Evolutionary conservation across 306 rosid species (phyloP).

Genomic region (Calophaca sinica): DNA sequence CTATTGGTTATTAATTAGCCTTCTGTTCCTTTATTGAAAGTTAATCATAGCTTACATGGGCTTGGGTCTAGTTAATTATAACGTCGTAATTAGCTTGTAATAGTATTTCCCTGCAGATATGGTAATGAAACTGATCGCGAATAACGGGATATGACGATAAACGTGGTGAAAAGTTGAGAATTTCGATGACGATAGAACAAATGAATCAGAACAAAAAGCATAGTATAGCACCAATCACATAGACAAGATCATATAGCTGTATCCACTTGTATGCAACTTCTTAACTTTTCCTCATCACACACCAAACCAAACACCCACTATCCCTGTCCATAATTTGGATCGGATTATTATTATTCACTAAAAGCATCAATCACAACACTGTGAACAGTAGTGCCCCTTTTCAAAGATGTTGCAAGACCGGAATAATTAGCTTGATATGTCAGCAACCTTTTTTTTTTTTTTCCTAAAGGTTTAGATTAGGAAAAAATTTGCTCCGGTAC

Average conservation of each 20-base stretch:
- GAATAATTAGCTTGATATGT: slow-evolving; percentile 58
- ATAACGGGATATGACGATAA: slow-evolving; percentile 26
- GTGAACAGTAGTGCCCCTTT: slow-evolving; percentile 47
- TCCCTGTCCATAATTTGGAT: slow-evolving; percentile 60
- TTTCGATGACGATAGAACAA: slow-evolving; percentile 71
- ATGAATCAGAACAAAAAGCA: slow-evolving; percentile 93
- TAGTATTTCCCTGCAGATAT: neutral
- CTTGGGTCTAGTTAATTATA: too few relatives aligned
- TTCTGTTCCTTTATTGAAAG: too few relatives aligned
- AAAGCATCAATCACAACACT: slow-evolving; percentile 57
- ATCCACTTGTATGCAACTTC: slow-evolving; percentile 77
- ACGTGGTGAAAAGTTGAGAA: slow-evolving; percentile 54
- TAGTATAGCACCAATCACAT: slow-evolving; percentile 58
- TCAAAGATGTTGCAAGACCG: slow-evolving; percentile 52
- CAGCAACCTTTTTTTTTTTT: slow-evolving; percentile 53
- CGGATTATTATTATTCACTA: slow-evolving; percentile 53
- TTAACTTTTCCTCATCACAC: slow-evolving; percentile 74
- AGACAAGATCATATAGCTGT: slow-evolving; percentile 58
- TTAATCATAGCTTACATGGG: neutral
- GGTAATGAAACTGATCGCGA: slow-evolving; percentile 28
- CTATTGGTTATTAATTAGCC: too few relatives aligned
- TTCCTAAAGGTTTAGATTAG: neutral
- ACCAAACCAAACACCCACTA: slow-evolving; percentile 72
- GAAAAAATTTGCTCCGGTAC: neutral
- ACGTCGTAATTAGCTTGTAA: too few relatives aligned